These are phyloP conservation scores for Aspergillus ustus DNA, from an alignment of 2,329 filamentous ascomycete genomes.

Conservation along the genomic window DNA sequence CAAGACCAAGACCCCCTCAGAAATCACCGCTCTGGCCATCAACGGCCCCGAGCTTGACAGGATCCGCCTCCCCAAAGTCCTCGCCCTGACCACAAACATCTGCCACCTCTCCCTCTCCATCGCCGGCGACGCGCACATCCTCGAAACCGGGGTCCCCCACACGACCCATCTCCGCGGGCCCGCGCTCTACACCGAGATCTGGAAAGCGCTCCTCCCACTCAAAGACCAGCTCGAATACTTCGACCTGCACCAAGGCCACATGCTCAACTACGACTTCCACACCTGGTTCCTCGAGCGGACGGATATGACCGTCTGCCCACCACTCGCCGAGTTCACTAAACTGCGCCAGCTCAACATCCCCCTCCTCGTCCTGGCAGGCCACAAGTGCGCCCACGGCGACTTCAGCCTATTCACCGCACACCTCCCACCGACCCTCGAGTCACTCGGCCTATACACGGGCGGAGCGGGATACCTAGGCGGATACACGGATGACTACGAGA, in stretches of 20 bases:
- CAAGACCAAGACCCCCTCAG: not conserved
- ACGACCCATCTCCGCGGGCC: not conserved
- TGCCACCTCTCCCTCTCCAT: not conserved
- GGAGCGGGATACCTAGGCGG: not conserved
- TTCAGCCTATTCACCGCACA: not conserved
- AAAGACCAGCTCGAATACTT: constrained; percentile 5
- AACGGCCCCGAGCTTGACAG: not conserved
- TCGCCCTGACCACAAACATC: not conserved
- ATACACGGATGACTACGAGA: not conserved
- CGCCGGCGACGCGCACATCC: not conserved
- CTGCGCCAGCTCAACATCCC: not conserved
- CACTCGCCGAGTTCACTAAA: not conserved
- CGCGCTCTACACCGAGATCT: not conserved
- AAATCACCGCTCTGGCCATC: not conserved
- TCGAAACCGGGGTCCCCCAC: not conserved
- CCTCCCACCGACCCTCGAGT: constrained; percentile 4
- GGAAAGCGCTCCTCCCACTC: not conserved
- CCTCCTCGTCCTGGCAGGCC: not conserved
- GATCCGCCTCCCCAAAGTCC: not conserved
- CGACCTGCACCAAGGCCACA: not conserved
- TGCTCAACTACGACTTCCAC: not conserved
- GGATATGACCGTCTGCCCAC: not conserved
- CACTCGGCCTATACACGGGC: not conserved
- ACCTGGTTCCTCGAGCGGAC: not conserved
- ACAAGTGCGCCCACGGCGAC: not conserved